Base-by-base conservation (phyloP, 2,329 filamentous ascomycete genomes). In the Zelopaecilomyces penicillatus region DNA sequence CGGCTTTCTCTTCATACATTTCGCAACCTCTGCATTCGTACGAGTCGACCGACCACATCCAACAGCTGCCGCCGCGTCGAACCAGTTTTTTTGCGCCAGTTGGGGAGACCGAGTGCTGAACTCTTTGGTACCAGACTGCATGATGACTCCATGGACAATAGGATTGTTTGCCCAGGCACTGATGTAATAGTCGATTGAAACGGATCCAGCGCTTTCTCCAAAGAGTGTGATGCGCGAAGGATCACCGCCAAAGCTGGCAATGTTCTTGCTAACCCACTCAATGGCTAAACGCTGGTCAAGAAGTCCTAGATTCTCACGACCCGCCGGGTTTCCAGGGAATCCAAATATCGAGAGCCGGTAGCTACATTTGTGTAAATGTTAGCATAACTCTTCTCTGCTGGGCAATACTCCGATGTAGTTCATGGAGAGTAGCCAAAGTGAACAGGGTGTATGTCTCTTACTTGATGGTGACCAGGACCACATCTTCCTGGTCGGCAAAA, bases 161-260 rank as follows among this genome's bases (percentile, higher is more conserved):
- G 74, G 70, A 35, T 76, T 69, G 0, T 68, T 45, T 2, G 51
- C 39, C 70, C 69, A 74, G 3, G 73, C 69, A 42, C 73, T 76
- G 5, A 68, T 63, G 60, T 68, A 73, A 53, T 68, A 67, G 49
- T 76, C 71, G 0, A 67, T 66, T 1, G 65, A 56, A 0, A 67
- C 60, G 1, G 62, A 54, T 0, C 62, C 61, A 0, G 62, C 60
- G 3, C 60, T 63, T 46, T 65, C 55, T 3, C 62, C 61, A 5
- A 54, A 50, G n/a, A 63, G 55, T 19, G 61, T 64, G n/a, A 65
- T 62, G 26, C 55, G 59, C 2, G 37, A 33, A 1, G 59, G 51
- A 7, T 57, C 53, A 0, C 60, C 58, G 3, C 61, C 61, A n/a
- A 63, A 65, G 3, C 44, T 44, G 27, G 42, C 43, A 11, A 63